phyloP scores from a whole-genome alignment of 192 early-diverging fungal species.

The Backusella liffmaniae region DNA sequence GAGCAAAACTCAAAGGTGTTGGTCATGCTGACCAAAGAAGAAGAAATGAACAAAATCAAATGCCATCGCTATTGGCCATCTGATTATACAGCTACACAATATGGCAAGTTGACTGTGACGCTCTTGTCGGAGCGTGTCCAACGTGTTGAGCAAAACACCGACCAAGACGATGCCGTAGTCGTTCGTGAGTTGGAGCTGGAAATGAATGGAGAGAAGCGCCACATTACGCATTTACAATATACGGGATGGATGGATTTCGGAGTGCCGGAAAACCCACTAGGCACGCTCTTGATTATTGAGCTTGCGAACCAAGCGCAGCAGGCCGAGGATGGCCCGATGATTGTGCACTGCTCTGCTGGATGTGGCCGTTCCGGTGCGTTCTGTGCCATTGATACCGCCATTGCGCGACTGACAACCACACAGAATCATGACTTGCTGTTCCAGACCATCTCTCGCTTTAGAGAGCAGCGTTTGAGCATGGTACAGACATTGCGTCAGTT shows the following conservation, averaged over 20 bases:
- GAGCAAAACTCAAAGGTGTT: constrained; percentile 82
- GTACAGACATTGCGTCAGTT: constrained; percentile 84
- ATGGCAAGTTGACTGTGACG: constrained; percentile 31
- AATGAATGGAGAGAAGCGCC: constrained; percentile 6
- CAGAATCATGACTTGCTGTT: constrained; percentile 53
- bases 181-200: constrained; percentile 52
- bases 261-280: constrained; percentile 65
- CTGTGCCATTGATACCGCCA: constrained; percentile 54
- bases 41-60: constrained; percentile 81
- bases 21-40: constrained; percentile 94
- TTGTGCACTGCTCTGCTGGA: constrained; percentile 56
- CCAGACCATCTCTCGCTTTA: constrained; percentile 60
- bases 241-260: constrained; percentile 90
- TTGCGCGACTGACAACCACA: constrained; percentile 35
- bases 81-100: constrained; percentile 22
- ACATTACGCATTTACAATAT: constrained; percentile 83
- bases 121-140: not conserved
- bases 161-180: constrained; percentile 52
- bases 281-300: constrained; percentile 59
- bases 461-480: constrained; percentile 78
- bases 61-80: constrained; percentile 95
- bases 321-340: constrained; percentile 16
- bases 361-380: constrained; percentile 63
- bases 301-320: constrained; percentile 35
- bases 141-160: not conserved